Evolutionary conservation across 805 yeast genomes (phyloP), one percentile per base, ranked within the genome.

Genomic region (Cyberlindnera japonica): DNA sequence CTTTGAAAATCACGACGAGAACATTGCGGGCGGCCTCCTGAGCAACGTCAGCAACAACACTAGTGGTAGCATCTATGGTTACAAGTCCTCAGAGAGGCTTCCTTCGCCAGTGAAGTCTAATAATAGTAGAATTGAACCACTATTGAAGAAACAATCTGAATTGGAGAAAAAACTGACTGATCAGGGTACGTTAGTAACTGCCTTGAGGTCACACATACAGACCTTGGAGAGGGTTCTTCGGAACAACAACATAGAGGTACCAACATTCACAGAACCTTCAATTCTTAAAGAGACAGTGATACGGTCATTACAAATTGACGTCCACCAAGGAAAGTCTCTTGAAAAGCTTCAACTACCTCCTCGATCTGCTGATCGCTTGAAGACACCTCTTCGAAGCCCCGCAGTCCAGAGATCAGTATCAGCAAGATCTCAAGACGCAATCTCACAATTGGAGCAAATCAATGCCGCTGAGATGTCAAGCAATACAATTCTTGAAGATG

Each of bases 291-390:
- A 43, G 13, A 30, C 37, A 4, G 41, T 30, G 24, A 42, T 37
- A 30, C 43, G 38, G 18, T 23, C 36, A 3, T 22, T 38, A 25
- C 36, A 25, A 18, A 34, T 33, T 13, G 47, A 44, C 12, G 13
- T 31, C 2, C n/a, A 23, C 2, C 31, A 17, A 5, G 26, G 27
- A n/a, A 37, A 39, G 20, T 25, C 37, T 1, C 9, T 40, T 9
- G 51, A 48, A 3, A 36, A 41, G 22, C 29, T 59, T 6, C 49
- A 44, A 5, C 50, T 60, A 14, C 73, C 73, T 8, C 67, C 69
- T 23, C 56, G 73, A 40, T 68, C 73, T 1, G 63, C 64, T 0
- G 66, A 67, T 22, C 61, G 72, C 37, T 47, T 45, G 6, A 52
- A 31, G 23, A 36, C 44, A 11, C 44, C 48, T 5, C 5, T 39